phyloP scores from a whole-genome alignment of 768 basidiomycete genomes.

The Mycena capillaripes region DNA sequence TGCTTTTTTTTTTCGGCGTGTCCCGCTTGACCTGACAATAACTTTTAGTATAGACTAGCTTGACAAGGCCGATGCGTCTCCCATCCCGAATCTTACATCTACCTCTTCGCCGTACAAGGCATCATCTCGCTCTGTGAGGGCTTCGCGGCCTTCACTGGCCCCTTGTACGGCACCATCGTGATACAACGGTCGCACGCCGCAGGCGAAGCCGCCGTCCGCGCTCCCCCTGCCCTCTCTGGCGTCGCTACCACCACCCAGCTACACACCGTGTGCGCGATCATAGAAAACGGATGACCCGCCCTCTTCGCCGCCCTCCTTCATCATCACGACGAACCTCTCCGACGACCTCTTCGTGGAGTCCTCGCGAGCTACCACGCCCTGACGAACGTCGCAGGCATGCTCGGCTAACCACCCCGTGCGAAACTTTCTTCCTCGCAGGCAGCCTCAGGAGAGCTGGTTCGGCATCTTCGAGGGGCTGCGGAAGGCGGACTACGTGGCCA shows the following conservation, averaged over 20 bases:
- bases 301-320: constrained; percentile 91
- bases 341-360: constrained; percentile 92
- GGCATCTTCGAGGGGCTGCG: constrained; percentile 91
- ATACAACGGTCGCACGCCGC: constrained; percentile 74
- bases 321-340: constrained; percentile 91
- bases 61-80: constrained; percentile 95
- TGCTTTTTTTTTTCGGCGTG: neutral
- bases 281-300: constrained; percentile 93
- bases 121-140: constrained; percentile 90
- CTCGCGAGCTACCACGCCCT: constrained; percentile 87
- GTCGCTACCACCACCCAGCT: constrained; percentile 70
- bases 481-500: constrained; percentile 94
- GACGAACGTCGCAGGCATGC: constrained; percentile 90
- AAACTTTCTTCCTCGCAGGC: constrained; percentile 92
- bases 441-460: constrained; percentile 94
- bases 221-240: constrained; percentile 77
- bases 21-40: constrained; percentile 14
- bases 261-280: constrained; percentile 77
- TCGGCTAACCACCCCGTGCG: constrained; percentile 89
- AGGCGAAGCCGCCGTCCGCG: constrained; percentile 75
- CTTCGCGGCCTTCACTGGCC: constrained; percentile 79
- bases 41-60: constrained; percentile 91
- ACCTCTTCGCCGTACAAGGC: constrained; percentile 92
- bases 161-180: constrained; percentile 80
- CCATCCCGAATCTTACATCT: constrained; percentile 93